Conservation (phyloP, 768 basidiomycete species). For the Suillus plorans region DNA sequence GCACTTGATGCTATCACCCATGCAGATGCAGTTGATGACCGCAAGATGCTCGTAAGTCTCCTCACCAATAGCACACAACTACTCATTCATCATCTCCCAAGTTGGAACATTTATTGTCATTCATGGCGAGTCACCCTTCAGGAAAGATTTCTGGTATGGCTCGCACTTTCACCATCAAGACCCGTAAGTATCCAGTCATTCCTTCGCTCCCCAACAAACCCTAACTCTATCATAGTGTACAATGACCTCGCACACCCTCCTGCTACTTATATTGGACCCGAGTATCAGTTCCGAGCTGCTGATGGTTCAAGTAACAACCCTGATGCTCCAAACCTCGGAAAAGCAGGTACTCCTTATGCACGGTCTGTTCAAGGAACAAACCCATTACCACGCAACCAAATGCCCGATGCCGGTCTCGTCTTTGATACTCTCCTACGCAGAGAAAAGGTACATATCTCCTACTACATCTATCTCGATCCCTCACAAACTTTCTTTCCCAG, state of each 20-base stretch:
- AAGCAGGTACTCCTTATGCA: slow-evolving; percentile 78
- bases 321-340: slow-evolving; percentile 67
- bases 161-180: slow-evolving; percentile 43
- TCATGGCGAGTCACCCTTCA: slow-evolving; percentile 58
- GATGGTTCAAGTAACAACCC: slow-evolving; percentile 82
- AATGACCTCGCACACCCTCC: slow-evolving; percentile 82
- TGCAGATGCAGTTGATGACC: slow-evolving; percentile 67
- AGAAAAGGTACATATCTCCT: slow-evolving; percentile 46
- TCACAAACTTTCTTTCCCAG: slow-evolving; percentile 36
- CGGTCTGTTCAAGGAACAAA: slow-evolving; percentile 75
- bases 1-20: slow-evolving; percentile 62
- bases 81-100: slow-evolving; percentile 22
- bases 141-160: slow-evolving; percentile 41
- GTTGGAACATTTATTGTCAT: slow-evolving; percentile 71
- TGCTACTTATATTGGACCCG: slow-evolving; percentile 60
- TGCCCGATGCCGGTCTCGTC: slow-evolving; percentile 78
- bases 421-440: slow-evolving; percentile 80
- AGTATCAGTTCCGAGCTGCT: slow-evolving; percentile 67
- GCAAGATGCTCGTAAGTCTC: slow-evolving; percentile 65
- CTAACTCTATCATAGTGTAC: slow-evolving; percentile 51
- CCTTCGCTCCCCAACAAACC: neutral
- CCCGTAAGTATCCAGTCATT: slow-evolving; percentile 44
- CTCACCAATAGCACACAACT: neutral
- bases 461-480: neutral
- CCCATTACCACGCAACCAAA: slow-evolving; percentile 61